Conservation (phyloP, 1,284 basidiomycete genomes). For the Cryptococcus maquisensis region DNA sequence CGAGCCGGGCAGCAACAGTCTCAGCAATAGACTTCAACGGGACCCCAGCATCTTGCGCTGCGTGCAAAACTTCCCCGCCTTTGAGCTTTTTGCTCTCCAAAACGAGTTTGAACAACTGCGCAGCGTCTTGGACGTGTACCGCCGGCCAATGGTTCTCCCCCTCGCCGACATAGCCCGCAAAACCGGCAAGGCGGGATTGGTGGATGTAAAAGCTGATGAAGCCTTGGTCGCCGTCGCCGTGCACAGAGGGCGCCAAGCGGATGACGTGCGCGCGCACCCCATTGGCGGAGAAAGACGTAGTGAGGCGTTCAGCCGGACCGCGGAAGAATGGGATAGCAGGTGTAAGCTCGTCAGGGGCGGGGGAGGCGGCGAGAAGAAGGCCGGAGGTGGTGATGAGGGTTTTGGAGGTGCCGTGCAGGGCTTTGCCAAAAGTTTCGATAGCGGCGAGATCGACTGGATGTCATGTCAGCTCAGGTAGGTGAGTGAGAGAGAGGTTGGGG, state of each 20-base stretch:
- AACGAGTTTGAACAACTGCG: constrained; percentile 24
- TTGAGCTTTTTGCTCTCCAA: constrained; percentile 18
- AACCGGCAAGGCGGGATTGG: constrained; percentile 12
- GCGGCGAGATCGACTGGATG: constrained; percentile 8
- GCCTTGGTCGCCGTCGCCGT: constrained; percentile 17
- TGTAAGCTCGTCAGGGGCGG: background rate
- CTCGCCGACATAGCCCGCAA: constrained; percentile 18
- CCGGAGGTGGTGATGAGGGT: constrained; percentile 15
- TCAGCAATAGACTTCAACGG: constrained; percentile 18
- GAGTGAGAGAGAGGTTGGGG: background rate
- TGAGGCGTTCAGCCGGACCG: constrained; percentile 9
- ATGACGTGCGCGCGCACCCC: constrained; percentile 18
- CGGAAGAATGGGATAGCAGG: background rate
- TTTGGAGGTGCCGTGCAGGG: constrained; percentile 26
- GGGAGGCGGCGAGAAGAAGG: background rate
- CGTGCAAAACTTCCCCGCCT: constrained; percentile 19
- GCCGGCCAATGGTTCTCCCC: constrained; percentile 17
- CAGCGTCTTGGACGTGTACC: constrained; percentile 22
- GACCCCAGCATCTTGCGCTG: constrained; percentile 13
- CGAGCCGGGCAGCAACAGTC: constrained; percentile 16
- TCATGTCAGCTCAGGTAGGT: no score
- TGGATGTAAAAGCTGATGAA: constrained; percentile 17
- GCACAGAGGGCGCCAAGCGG: constrained; percentile 24
- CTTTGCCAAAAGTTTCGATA: constrained; percentile 17
- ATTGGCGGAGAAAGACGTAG: constrained; percentile 1